A percentile compares a stretch with the other conserved stretches of the same genome.
These are phyloP conservation scores for Saccharomyces hybrid DNA, from an alignment of 1,139 yeast species.

Conservation along the genomic window DNA sequence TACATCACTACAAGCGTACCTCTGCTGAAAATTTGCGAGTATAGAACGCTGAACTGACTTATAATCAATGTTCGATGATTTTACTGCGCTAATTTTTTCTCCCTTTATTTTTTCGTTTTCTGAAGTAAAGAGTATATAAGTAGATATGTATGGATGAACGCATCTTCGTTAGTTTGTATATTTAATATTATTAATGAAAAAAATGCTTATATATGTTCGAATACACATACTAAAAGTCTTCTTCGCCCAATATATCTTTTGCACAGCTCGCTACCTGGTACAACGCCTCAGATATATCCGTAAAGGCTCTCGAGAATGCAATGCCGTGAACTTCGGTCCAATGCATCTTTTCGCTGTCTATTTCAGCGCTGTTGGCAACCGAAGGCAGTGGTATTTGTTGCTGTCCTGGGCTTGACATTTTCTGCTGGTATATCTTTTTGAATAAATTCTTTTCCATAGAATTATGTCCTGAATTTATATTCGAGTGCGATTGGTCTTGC, in stretches of 20 bases:
- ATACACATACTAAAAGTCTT: constrained; percentile 12
- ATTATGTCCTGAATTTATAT: constrained; percentile 4
- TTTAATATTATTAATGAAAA: constrained; percentile 2
- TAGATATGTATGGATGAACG: too few species aligned
- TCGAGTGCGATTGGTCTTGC: constrained; percentile 4
- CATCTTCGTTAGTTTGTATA: background rate
- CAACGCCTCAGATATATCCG: constrained; percentile 39
- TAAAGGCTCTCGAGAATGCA: constrained; percentile 43
- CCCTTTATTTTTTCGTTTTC: too few species aligned
- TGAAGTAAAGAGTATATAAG: too few species aligned
- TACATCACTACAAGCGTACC: background rate
- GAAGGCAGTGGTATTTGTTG: background rate
- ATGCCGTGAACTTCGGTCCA: constrained; percentile 46
- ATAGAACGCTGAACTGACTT: too few species aligned
- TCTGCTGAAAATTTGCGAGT: background rate
- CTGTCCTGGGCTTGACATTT: background rate
- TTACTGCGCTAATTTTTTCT: too few species aligned
- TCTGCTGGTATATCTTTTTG: constrained; percentile 3
- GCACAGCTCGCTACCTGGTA: constrained; percentile 35
- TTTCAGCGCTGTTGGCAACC: constrained; percentile 3
- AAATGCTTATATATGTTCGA: background rate
- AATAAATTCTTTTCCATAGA: constrained; percentile 6
- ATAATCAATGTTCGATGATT: too few species aligned
- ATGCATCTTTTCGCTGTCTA: constrained; percentile 27
- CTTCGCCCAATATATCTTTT: constrained; percentile 42